Conservation (phyloP, 495 filamentous ascomycete species). For the Neurospora sp. region DNA sequence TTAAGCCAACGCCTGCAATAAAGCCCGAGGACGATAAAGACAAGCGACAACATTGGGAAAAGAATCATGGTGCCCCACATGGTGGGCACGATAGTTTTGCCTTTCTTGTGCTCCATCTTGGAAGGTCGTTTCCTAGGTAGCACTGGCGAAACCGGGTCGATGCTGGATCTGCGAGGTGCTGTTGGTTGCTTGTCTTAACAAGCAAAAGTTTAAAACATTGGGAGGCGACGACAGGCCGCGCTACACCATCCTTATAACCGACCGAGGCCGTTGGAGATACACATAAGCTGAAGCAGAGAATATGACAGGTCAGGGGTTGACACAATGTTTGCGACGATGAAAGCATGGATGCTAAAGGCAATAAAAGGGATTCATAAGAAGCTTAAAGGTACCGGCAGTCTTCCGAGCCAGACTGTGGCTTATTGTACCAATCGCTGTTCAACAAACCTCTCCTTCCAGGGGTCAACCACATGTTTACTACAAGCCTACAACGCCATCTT, state of each 20-base stretch:
- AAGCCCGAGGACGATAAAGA: neutral
- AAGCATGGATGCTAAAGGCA: neutral
- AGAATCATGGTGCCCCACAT: neutral
- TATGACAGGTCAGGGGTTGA: neutral
- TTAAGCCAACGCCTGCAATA: neutral
- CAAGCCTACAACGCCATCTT: neutral
- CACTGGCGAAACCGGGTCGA: neutral
- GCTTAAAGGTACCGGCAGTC: neutral
- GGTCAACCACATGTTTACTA: neutral
- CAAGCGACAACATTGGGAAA: neutral
- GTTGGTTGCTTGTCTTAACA: neutral
- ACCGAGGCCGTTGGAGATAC: neutral
- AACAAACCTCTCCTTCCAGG: neutral
- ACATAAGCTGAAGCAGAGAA: neutral
- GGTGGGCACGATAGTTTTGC: neutral
- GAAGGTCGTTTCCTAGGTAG: neutral
- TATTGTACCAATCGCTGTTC: neutral
- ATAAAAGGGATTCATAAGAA: neutral
- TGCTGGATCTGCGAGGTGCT: neutral
- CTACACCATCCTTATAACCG: neutral
- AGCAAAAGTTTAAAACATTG: neutral
- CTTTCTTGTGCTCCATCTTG: neutral
- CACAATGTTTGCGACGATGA: neutral
- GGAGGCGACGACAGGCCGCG: neutral
- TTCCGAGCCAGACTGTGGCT: neutral